Percentiles rank a stretch among this genome's conserved stretches.
Evolutionary conservation across 1,284 basidiomycete genomes (phyloP).

Genomic region (Ceratobasidium sp.): DNA sequence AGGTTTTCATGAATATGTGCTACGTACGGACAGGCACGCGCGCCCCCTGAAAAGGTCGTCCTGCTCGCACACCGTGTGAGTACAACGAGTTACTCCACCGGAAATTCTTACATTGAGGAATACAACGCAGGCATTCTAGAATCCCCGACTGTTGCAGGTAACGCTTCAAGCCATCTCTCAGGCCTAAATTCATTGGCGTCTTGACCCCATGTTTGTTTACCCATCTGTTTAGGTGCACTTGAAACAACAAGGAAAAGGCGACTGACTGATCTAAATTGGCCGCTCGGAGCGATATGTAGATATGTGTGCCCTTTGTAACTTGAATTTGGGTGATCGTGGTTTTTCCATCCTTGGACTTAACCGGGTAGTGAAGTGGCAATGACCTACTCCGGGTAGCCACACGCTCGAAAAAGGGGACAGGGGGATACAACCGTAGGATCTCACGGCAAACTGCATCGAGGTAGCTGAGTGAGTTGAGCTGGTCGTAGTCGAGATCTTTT

Average conservation of each 20-base stretch:
- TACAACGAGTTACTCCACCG: not conserved
- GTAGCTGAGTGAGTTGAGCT: constrained; percentile 4
- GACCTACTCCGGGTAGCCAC: not conserved
- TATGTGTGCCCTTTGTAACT: constrained; percentile 11
- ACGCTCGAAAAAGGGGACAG: not conserved
- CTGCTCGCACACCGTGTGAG: too few relatives aligned
- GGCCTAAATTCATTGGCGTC: constrained; percentile 7
- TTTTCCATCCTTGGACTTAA: not conserved
- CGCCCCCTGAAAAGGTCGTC: not conserved
- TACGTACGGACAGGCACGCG: not conserved
- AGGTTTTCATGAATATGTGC: too few relatives aligned
- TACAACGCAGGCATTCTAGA: not conserved
- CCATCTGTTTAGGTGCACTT: too few relatives aligned
- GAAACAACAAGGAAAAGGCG: too few relatives aligned
- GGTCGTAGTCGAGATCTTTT: constrained; percentile 1
- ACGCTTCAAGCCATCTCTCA: not conserved
- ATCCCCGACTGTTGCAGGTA: not conserved
- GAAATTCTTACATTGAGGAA: not conserved
- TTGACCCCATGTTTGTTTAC: constrained; percentile 5
- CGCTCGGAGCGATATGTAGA: not conserved
- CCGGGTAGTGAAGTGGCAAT: not conserved
- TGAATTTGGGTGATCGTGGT: not conserved
- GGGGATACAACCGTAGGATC: constrained; percentile 4
- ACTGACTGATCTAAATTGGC: constrained; percentile 6
- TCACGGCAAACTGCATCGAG: constrained; percentile 12